phyloP scores from a whole-genome alignment of 768 basidiomycete genomes.

The Hydnomerulius pinastri region DNA sequence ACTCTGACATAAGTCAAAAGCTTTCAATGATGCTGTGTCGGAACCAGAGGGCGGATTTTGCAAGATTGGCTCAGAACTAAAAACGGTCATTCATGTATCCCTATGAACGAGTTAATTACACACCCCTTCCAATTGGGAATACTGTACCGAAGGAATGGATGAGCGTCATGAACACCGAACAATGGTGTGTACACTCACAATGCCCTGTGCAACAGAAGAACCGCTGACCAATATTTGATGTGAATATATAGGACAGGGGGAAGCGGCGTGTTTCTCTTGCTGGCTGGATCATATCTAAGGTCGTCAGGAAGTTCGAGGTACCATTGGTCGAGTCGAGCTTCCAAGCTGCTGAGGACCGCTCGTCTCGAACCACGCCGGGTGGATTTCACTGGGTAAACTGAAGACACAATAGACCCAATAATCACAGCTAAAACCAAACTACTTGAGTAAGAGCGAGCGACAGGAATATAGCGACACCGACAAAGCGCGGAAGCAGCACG shows the following conservation, averaged over 20 bases:
- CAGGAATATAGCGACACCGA: conserved; percentile 33
- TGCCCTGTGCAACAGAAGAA: conserved; percentile 73
- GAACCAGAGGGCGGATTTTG: conserved; percentile 41
- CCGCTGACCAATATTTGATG: conserved; percentile 74
- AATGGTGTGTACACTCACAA: conserved; percentile 55
- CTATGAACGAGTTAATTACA: conserved; percentile 10
- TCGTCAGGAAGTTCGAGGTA: conserved; percentile 65
- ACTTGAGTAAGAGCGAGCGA: conserved; percentile 1
- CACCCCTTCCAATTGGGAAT: conserved; percentile 77
- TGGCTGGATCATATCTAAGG: conserved; percentile 59
- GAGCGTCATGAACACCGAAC: conserved; percentile 6
- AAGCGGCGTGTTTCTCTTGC: conserved; percentile 53
- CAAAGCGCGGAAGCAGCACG: conserved; percentile 59
- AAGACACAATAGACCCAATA: conserved; percentile 63
- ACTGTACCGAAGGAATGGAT: conserved; percentile 36
- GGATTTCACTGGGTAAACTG: conserved; percentile 68
- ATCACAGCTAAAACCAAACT: conserved; percentile 55
- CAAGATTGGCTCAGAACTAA: conserved; percentile 45
- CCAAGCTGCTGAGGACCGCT: conserved; percentile 53
- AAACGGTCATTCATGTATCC: conserved; percentile 6
- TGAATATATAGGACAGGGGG: conserved; percentile 71
- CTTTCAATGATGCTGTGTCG: conserved; percentile 55
- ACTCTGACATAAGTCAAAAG: conserved; percentile 73
- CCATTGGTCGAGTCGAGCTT: conserved; percentile 73
- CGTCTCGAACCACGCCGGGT: conserved; percentile 49